A percentile compares a stretch with the other conserved stretches of the same genome.
Evolutionary conservation across 352 stramenopile species (phyloP).

Genomic region (Hyaloperonospora brassicae): DNA sequence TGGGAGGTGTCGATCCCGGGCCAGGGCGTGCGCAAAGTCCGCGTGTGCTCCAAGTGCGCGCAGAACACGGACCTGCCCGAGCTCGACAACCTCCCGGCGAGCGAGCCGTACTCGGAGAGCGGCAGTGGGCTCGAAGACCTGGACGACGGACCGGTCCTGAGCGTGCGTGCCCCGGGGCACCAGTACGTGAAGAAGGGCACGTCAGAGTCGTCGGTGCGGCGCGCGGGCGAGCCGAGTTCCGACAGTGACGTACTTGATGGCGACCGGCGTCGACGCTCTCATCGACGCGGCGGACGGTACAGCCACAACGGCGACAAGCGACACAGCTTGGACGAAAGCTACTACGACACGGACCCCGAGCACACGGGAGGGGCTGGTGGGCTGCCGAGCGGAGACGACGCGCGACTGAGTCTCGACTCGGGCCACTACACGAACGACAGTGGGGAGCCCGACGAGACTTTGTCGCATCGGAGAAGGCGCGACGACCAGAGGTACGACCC

Average conservation of each 20-base stretch:
- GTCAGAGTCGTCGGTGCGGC: conserved; percentile 10
- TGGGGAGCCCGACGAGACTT: conserved; percentile 17
- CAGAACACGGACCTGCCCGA: conserved; percentile 25
- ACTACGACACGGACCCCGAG: conserved; percentile 20
- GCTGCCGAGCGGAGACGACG: conserved; percentile 18
- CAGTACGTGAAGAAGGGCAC: conserved; percentile 23
- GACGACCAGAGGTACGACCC: conserved; percentile 23
- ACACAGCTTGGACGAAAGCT: conserved; percentile 19
- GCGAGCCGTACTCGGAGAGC: conserved; percentile 28
- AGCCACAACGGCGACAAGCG: conserved; percentile 17
- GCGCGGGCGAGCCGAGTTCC: neutral
- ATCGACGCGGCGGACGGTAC: conserved; percentile 8
- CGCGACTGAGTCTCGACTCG: conserved; percentile 10
- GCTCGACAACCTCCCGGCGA: conserved; percentile 21
- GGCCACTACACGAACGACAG: conserved; percentile 18
- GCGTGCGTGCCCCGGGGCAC: conserved; percentile 25
- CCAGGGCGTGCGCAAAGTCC: conserved; percentile 40
- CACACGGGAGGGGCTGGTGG: conserved; percentile 18
- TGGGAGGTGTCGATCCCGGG: conserved; percentile 46
- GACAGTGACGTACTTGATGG: conserved; percentile 20
- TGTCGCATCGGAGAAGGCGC: conserved; percentile 10
- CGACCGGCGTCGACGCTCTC: conserved; percentile 6
- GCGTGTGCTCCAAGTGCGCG: conserved; percentile 51
- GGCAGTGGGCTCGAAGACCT: conserved; percentile 25
- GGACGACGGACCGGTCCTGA: conserved; percentile 22